Conservation (phyloP, 768 basidiomycete genomes). For the Pseudohyphozyma bogoriensis region DNA sequence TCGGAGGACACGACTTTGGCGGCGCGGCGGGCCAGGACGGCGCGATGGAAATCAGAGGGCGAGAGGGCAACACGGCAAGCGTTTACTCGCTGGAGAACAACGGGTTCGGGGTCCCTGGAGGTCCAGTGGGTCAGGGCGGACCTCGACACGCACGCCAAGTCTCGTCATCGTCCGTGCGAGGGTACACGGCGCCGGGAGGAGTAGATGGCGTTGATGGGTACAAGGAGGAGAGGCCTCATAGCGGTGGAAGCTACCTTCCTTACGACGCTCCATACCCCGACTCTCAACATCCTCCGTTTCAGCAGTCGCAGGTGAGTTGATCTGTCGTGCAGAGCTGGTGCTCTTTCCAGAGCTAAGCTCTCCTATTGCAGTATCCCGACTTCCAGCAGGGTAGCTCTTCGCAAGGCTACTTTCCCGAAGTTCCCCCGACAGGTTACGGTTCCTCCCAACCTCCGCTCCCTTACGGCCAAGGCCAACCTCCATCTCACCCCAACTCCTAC, state of each 20-base stretch:
- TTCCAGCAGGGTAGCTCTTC: too few species aligned
- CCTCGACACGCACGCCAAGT: neutral
- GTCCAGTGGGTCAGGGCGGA: too few species aligned
- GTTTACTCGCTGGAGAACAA: conserved; percentile 26
- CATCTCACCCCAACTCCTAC: conserved; percentile 1
- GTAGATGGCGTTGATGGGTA: conserved; percentile 9
- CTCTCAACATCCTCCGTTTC: too few species aligned
- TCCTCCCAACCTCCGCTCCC: too few species aligned
- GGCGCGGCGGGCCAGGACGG: conserved; percentile 13
- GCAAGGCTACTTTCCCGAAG: too few species aligned
- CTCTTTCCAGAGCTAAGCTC: too few species aligned
- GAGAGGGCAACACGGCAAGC: conserved; percentile 12
- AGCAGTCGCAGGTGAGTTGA: neutral
- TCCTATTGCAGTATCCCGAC: too few species aligned
- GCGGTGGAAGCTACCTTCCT: conserved; percentile 8
- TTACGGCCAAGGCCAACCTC: too few species aligned
- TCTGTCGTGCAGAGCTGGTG: too few species aligned
- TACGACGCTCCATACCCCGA: conserved; percentile 21
- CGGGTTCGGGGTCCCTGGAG: neutral
- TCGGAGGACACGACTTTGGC: conserved; percentile 7
- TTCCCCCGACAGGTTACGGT: too few species aligned
- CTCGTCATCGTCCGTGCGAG: neutral
- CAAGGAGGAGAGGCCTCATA: conserved; percentile 1
- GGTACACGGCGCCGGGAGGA: neutral
- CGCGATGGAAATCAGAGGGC: conserved; percentile 25